These are phyloP conservation scores for Dentipellis sp. DNA, from an alignment of 768 basidiomycete species.

Conservation along the genomic window DNA sequence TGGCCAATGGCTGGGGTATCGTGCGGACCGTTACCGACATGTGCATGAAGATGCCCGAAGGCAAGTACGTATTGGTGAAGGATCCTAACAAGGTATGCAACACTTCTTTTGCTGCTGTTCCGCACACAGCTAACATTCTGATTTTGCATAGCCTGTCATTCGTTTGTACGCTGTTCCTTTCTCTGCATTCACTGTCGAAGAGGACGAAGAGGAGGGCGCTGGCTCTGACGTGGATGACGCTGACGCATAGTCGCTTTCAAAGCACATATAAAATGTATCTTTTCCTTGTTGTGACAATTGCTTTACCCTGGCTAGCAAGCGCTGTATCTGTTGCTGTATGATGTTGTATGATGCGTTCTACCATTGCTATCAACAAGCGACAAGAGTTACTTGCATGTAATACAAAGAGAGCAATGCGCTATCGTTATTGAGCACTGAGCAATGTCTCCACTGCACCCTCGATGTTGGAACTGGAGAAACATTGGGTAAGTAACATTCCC, in stretches of 20 bases:
- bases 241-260: conserved; percentile 16
- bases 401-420: no score
- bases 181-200: conserved; percentile 81
- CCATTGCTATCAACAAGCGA: no score
- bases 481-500: background rate
- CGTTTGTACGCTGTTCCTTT: conserved; percentile 89
- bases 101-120: conserved; percentile 2
- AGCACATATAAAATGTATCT: no score
- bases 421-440: conserved; percentile 31
- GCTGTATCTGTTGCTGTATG: no score
- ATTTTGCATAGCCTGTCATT: conserved; percentile 66
- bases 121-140: background rate
- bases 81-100: conserved; percentile 89
- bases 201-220: conserved; percentile 39
- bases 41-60: conserved; percentile 94
- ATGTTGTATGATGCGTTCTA: no score
- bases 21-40: conserved; percentile 91
- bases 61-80: conserved; percentile 94
- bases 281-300: no score
- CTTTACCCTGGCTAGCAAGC: no score
- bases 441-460: conserved; percentile 80
- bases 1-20: conserved; percentile 98
- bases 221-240: conserved; percentile 34
- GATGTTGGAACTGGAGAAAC: conserved; percentile 49
- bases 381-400: background rate